A percentile compares a stretch with the other conserved stretches of the same genome.
Conservation (phyloP, 257 asterid genomes). For the Nicotiana benthamiana region DNA sequence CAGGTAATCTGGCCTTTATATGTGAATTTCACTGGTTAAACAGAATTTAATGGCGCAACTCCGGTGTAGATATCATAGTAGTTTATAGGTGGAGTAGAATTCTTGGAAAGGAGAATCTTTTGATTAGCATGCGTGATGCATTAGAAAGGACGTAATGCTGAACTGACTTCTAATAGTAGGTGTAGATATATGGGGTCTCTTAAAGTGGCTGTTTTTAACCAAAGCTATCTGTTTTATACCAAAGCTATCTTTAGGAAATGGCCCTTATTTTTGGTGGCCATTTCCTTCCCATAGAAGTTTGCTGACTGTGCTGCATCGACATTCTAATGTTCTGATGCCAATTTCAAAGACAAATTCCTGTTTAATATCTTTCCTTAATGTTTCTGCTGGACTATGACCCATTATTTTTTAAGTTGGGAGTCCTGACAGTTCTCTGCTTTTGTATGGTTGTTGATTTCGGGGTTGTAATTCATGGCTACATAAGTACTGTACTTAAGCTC, state of each 20-base stretch:
- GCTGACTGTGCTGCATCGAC: background rate
- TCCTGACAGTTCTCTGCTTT: background rate
- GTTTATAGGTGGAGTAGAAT: background rate
- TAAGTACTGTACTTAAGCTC: background rate
- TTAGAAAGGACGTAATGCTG: background rate
- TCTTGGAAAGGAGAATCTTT: background rate
- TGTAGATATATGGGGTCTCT: background rate
- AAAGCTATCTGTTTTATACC: background rate
- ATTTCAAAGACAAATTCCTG: background rate
- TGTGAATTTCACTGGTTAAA: background rate
- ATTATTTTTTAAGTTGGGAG: background rate
- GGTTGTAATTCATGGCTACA: background rate
- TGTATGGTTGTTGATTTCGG: background rate
- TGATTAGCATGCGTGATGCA: background rate
- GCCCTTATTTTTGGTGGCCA: background rate
- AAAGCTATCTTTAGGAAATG: constrained; percentile 2
- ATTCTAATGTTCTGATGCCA: background rate
- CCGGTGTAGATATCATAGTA: background rate
- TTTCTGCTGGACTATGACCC: constrained; percentile 4
- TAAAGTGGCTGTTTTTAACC: background rate
- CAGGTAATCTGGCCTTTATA: constrained; percentile 7
- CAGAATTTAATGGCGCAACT: background rate
- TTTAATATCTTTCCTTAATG: background rate
- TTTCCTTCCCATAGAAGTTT: background rate
- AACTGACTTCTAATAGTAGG: background rate